These are phyloP conservation scores for Cutaneotrichosporon cutaneum DNA, from an alignment of 1,284 basidiomycete species.

Conservation along the genomic window DNA sequence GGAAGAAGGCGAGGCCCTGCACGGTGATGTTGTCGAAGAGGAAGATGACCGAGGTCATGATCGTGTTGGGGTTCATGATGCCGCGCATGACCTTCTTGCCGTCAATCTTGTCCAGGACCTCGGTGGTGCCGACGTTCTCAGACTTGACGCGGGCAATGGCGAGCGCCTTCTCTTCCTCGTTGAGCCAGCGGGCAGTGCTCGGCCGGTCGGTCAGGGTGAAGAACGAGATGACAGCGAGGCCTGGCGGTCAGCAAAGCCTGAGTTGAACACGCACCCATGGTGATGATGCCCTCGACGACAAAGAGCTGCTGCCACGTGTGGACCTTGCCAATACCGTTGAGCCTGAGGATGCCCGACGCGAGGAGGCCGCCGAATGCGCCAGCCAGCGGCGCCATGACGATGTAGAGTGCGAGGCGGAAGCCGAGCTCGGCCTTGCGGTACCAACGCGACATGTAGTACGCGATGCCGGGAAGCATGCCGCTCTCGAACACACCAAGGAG, in stretches of 20 bases:
- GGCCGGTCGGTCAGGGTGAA: conserved; percentile 46
- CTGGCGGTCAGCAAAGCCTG: background rate
- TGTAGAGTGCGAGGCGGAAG: conserved; percentile 27
- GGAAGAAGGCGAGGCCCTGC: conserved; percentile 46
- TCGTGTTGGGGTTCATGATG: conserved; percentile 31
- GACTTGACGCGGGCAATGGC: conserved; percentile 40
- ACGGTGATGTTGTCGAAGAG: conserved; percentile 52
- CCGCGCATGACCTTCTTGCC: conserved; percentile 29
- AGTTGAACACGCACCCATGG: conserved; percentile 13
- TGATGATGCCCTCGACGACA: conserved; percentile 26
- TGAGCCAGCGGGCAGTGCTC: conserved; percentile 30
- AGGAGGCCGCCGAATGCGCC: conserved; percentile 27
- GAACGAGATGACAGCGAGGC: conserved; percentile 22
- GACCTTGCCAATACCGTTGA: conserved; percentile 16
- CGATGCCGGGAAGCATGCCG: conserved; percentile 29
- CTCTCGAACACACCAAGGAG: conserved; percentile 33
- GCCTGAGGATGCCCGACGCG: conserved; percentile 23
- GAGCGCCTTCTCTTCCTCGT: conserved; percentile 29
- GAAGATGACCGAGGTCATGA: conserved; percentile 43
- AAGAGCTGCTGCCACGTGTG: conserved; percentile 26
- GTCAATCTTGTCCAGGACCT: conserved; percentile 40
- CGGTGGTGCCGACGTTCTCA: conserved; percentile 45
- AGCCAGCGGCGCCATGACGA: conserved; percentile 23
- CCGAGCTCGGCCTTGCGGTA: conserved; percentile 26
- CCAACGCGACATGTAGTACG: conserved; percentile 29